phyloP scores from a whole-genome alignment of 345 rosid genomes.

The Lepidium africanum region DNA sequence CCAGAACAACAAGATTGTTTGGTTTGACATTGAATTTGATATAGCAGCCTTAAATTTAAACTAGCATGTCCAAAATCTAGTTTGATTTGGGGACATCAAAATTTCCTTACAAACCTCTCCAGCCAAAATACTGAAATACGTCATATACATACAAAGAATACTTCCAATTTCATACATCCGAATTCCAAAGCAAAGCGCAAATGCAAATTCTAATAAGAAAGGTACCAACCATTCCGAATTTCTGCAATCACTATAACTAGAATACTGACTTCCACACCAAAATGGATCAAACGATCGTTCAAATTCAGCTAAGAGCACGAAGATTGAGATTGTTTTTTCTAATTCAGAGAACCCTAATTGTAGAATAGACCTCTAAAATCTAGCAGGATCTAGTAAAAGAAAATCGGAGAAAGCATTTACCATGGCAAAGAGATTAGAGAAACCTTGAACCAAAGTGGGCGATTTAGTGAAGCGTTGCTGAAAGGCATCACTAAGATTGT shows the following conservation, averaged over 20 bases:
- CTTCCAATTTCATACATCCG: background rate
- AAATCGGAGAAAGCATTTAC: conserved; percentile 27
- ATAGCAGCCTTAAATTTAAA: background rate
- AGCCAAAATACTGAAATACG: too few species aligned
- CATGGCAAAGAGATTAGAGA: conserved; percentile 93
- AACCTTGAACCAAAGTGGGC: conserved; percentile 86
- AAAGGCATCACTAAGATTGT: conserved; percentile 98
- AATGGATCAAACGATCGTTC: background rate
- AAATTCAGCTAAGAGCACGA: background rate
- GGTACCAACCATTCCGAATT: background rate
- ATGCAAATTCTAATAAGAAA: background rate
- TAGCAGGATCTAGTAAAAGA: background rate
- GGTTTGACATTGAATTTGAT: background rate
- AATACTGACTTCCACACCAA: background rate
- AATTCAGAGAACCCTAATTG: background rate
- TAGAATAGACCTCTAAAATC: background rate
- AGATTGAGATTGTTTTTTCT: background rate
- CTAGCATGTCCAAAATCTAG: background rate
- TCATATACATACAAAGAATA: too few species aligned
- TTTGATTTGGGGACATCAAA: background rate
- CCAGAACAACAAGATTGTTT: background rate
- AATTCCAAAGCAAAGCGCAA: background rate
- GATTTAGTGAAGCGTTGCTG: conserved; percentile 90
- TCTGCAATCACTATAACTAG: background rate
- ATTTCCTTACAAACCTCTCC: background rate